Base-by-base conservation (phyloP, 208 protist genomes). In the Balamuthia mandrillaris region DNA sequence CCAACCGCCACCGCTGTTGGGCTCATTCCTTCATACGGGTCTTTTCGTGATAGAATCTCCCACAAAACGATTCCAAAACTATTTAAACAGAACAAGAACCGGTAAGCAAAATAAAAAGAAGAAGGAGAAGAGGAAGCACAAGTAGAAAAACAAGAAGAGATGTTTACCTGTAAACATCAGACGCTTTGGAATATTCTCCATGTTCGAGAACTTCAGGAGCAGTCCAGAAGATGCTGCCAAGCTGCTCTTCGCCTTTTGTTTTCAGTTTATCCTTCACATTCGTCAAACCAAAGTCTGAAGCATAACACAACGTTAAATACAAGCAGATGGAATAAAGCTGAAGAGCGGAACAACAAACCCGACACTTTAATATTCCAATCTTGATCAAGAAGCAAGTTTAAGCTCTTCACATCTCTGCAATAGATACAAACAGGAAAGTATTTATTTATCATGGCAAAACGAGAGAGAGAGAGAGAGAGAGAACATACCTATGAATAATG, bases 331-430 rank as follows among this genome's bases (percentile, higher is more conserved):
- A n/a, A n/a, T n/a, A n/a, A n/a, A n/a, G n/a, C n/a, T n/a, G n/a
- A n/a, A n/a, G n/a, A n/a, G n/a, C n/a, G n/a, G n/a, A n/a, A 42
- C 41, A 35, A 35, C 7, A 83, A 83, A 44, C 66, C 75, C 6
- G 37, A 70, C 9, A 83, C 54, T 45, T 82, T 82, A 18, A 82
- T 45, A 41, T 82, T 82, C 75, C 75, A 82, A 45, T 82, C 65
- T 9, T 33, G n/a, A 31, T 82, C 75, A 39, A 82, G 75, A 14
- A 82, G 75, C 49, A 82, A 35, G 14, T 82, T 82, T 33, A 82
- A 42, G 18, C 54, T 70, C 42, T 83, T 82, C 39, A 82, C 41
- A 39, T 82, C 75, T 18, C 75, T 35, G 14, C n/a, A n/a, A n/a
- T n/a, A n/a, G n/a, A n/a, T n/a, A n/a, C n/a, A n/a, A n/a, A n/a